Evolutionary conservation across 192 early-diverging fungal genomes (phyloP), one percentile per base, ranked within the genome.

Genomic region (Coemansia sp.): DNA sequence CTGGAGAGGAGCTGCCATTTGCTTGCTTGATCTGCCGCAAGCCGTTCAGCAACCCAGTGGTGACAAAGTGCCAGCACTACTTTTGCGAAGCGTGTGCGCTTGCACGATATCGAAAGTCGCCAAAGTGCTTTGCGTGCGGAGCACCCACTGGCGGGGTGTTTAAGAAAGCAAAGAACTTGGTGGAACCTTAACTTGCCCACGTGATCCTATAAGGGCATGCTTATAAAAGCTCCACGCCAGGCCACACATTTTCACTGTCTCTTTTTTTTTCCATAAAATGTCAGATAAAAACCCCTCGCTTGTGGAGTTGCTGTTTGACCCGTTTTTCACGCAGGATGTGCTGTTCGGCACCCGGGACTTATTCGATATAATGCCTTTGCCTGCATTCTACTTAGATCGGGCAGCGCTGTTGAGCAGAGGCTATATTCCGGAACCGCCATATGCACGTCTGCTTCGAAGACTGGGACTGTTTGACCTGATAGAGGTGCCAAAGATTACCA

Each of bases 51-150:
- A 83, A 88, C 41, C 97, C 97, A 0, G 81, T 99, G 1, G 86
- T 94, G 18, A 97, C 97, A 57, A 92, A 90, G 58, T 78, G 97
- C 74, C 80, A 84, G 30, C 97, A 99, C 61, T 96, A 94, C 69
- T 99, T 97, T 80, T 97, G 95, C 72, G 94, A 97, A 72, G 79
- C 79, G 11, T 99, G 97, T 53, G 97, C 97, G 14, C 61, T 97
- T 31, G 80, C 87, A 39, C 85, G 91, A 19, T 91, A 88, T 70
- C 63, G 81, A 20, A 94, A 94, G 67, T 79, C 83, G 11, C 83
- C 86, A 14, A 97, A 94, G 68, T 99, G 97, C 70, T 91, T 86
- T 77, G 90, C 87, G 5, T 99, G 97, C 66, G 87, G 88, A 6
- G 66, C 82, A 0, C 78, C 90, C 4, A 97, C 96, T 2, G 81